Evolutionary conservation across 2,329 filamentous ascomycete genomes (phyloP).

Genomic region (Nectriaceae sp.): DNA sequence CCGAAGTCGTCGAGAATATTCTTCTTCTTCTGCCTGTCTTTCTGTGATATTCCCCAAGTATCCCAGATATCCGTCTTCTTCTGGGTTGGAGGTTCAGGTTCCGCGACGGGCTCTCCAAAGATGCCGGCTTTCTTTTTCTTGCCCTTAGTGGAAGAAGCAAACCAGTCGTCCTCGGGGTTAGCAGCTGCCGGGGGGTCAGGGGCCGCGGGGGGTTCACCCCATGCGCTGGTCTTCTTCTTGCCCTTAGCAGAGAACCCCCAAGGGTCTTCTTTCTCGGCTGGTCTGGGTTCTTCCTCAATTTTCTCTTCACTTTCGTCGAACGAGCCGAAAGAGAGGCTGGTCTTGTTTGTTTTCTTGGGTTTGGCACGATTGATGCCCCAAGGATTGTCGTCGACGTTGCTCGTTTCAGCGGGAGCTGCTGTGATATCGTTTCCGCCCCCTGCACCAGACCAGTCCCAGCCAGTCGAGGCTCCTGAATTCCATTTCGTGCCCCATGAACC

Average conservation of each 20-base stretch:
- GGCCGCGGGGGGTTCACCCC: slow-evolving; percentile 33
- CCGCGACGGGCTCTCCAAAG: slow-evolving; percentile 25
- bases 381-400: slow-evolving; percentile 41
- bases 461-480: slow-evolving; percentile 50
- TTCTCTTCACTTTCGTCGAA: slow-evolving; percentile 44
- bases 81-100: slow-evolving; percentile 21
- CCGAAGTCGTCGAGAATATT: slow-evolving; percentile 26
- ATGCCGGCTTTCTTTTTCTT: slow-evolving; percentile 33
- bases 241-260: slow-evolving; percentile 35
- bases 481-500: slow-evolving; percentile 63
- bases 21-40: slow-evolving; percentile 35
- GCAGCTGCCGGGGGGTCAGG: slow-evolving; percentile 3
- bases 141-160: slow-evolving; percentile 34
- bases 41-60: slow-evolving; percentile 34
- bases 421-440: slow-evolving; percentile 24
- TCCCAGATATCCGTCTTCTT: slow-evolving; percentile 36
- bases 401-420: slow-evolving; percentile 13
- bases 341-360: slow-evolving; percentile 53
- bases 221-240: slow-evolving; percentile 40
- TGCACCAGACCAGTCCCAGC: slow-evolving; percentile 45
- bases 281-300: slow-evolving; percentile 32
- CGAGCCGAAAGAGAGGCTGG: slow-evolving; percentile 49
- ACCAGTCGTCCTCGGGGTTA: slow-evolving; percentile 22
- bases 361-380: slow-evolving; percentile 51
- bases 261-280: slow-evolving; percentile 35